Percentiles rank a stretch among this genome's conserved stretches.
Conservation (phyloP, 805 yeast genomes). For the Pichia nakasei region DNA sequence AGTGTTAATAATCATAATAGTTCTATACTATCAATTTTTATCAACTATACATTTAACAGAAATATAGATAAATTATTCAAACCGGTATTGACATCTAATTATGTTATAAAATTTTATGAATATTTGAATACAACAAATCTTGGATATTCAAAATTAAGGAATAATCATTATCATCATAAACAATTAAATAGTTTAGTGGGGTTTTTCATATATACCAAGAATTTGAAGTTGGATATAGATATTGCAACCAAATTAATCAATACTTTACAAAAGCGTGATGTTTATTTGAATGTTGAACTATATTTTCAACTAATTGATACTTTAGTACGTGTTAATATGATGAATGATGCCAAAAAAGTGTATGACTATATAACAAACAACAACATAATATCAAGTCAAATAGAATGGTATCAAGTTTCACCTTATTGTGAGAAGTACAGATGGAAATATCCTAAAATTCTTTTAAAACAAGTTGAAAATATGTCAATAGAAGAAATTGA, state of each 20-base stretch:
- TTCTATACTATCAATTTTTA: slow-evolving; percentile 14
- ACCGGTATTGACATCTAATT: slow-evolving; percentile 2
- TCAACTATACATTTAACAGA: slow-evolving; percentile 9
- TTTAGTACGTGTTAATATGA: slow-evolving; percentile 14
- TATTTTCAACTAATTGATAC: slow-evolving; percentile 14
- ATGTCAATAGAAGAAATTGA: not conserved
- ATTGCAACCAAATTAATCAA: not conserved
- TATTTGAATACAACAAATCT: not conserved
- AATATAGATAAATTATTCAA: not conserved
- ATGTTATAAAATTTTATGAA: slow-evolving; percentile 2
- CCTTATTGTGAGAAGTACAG: slow-evolving; percentile 9
- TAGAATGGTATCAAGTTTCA: slow-evolving; percentile 1
- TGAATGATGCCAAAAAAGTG: slow-evolving; percentile 12
- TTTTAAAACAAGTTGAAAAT: not conserved
- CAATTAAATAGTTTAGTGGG: not conserved
- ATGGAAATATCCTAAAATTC: slow-evolving; percentile 13
- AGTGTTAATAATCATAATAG: slow-evolving; percentile 11
- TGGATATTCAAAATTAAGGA: not conserved
- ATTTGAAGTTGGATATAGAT: not conserved
- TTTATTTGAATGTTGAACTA: slow-evolving; percentile 6
- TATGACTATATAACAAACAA: slow-evolving; percentile 4
- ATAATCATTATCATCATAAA: not conserved
- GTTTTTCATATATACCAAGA: not conserved
- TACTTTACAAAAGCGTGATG: not conserved
- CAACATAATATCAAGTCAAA: not conserved